Evolutionary conservation across 345 rosid genomes (phyloP).

Genomic region (Turnera subulata): DNA sequence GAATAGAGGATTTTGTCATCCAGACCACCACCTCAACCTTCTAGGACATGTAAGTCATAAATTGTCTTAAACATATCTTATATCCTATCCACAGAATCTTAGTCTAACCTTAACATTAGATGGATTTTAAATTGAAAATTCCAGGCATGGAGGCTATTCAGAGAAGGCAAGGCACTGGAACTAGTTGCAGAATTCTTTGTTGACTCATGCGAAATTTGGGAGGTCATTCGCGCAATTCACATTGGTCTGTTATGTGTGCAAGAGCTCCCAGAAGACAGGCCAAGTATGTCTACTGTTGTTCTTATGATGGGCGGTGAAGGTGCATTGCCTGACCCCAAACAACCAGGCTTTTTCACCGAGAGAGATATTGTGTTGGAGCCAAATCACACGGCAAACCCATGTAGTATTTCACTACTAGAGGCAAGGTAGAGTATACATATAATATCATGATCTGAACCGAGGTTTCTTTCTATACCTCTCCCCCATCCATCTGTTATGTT

Average conservation of each 20-base stretch:
- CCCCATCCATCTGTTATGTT: too few species aligned
- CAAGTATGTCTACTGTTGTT: slow-evolving; percentile 2
- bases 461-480: too few species aligned
- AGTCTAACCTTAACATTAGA: neutral
- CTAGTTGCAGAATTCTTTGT: too few species aligned
- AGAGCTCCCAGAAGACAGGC: too few species aligned
- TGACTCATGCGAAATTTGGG: neutral
- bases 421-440: too few species aligned
- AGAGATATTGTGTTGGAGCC: neutral
- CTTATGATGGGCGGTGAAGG: neutral
- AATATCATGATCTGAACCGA: too few species aligned
- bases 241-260: too few species aligned
- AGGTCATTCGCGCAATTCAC: neutral
- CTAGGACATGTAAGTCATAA: neutral
- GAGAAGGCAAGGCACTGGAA: neutral
- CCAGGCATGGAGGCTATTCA: neutral
- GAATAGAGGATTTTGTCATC: neutral
- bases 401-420: neutral
- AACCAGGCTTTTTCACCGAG: neutral
- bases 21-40: too few species aligned
- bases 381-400: neutral
- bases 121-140: too few species aligned
- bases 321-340: slow-evolving; percentile 1
- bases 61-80: neutral
- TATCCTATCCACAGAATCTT: neutral